Evolutionary conservation across 2,329 filamentous ascomycete genomes (phyloP), one percentile per base, ranked within the genome.

Genomic region (Sporothrix pallida): DNA sequence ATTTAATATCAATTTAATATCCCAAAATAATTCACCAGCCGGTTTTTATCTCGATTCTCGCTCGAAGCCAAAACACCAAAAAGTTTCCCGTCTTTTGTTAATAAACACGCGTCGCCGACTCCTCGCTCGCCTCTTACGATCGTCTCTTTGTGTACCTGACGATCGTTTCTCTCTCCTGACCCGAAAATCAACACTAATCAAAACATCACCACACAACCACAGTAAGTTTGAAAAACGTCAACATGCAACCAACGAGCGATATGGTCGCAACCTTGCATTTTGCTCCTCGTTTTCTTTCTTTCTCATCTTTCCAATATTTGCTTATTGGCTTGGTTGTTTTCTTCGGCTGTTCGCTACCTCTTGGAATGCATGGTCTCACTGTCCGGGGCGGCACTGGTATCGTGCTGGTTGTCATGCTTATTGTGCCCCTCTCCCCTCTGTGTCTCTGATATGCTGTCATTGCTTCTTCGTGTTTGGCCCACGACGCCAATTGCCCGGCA

Each of bases 1-100:
- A 52, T 50, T 56, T 65, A 42, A 65, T 72, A 52, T 54, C 50
- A 62, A 50, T 54, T 52, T 71, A 71, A 71, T 71, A 62, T 48
- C 37, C 17, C 65, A 56, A 26, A 26, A 68, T 52, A 52, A 31
- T 52, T 37, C 46, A 37, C 65, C 65, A 52, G 65, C 65, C 65
- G 46, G 46, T 20, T n/a, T n/a, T 12, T 20, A 26, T 58, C 31
- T 56, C 50, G 50, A 56, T 37, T 50, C 8, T 42, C 37, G 13
- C 13, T 37, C 6, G 26, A 48, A 26, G 17, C 17, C 62, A 48
- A 48, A 44, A 44, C 60, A 63, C 17, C 60, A 7, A 17, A 12
- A 6, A 13, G 23, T 42, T 48, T 20, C 20, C 62, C 62, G n/a
- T 67, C 62, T 67, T 23, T 37, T 26, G 31, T 20, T 26, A 17